Base-by-base conservation (phyloP, 768 basidiomycete species). In the Agaricus bisporus region DNA sequence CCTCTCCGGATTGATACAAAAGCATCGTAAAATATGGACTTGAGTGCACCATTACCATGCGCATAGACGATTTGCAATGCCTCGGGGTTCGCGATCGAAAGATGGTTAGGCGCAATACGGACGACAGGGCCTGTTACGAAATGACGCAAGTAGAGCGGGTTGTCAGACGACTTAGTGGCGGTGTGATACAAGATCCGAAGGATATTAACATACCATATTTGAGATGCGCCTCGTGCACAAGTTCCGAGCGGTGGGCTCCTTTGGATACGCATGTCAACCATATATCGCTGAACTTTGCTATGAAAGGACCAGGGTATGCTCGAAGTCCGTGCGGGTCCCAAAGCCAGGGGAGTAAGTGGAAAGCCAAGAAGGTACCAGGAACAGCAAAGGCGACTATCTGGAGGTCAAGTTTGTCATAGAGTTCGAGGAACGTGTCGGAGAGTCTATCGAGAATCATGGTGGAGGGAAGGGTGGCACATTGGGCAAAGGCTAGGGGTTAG, bases 31-130 rank as follows among this genome's bases (percentile, higher is more conserved):
- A 90, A 91, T n/a, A 78, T 63, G 14, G 84, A 80, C 62, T 92
- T 93, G 53, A 86, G 75, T 5, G 86, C 80, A n/a, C 91, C 91
- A 53, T 83, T 91, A 4, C 90, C 90, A 61, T 81, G 91, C 1
- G 83, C 91, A 61, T 93, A 93, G 12, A 95, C 75, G 54, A 83
- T 64, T 37, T 74, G 74, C 12, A 94, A 78, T 0, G 91, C 91
- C 0, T 83, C 84, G 0, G 91, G 89, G 60, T 89, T 82, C 10
- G 86, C 81, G 45, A 92, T 74, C 1, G 86, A 88, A 8, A 92
- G 72, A 59, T 90, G 86, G 60, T 88, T 85, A 0, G 88, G 88
- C 0, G 86, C 85, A 55, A 89, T 69, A 57, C 87, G 83, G 15
- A 87, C 82, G 49, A 88, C 69, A 8, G 77, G 78, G 22, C 85